A percentile compares a stretch with the other conserved stretches of the same genome.
Evolutionary conservation across 1,139 yeast species (phyloP).

Genomic region (Yamadazyma diospyri): DNA sequence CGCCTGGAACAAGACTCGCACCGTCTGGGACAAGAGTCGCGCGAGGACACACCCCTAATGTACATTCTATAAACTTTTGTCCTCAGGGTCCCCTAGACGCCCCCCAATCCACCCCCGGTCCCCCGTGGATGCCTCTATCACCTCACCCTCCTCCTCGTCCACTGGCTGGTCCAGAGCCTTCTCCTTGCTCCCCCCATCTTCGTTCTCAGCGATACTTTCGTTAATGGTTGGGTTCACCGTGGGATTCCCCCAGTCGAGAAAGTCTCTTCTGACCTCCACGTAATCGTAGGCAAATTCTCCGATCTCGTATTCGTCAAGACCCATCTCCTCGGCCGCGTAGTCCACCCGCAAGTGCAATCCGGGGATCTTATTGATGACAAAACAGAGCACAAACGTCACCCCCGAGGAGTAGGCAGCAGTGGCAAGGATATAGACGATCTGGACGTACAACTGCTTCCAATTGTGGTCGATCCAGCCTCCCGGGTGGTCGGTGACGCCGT

Average conservation of each 20-base stretch:
- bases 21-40: too few relatives aligned
- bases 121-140: too few relatives aligned
- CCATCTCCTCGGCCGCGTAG: constrained; percentile 82
- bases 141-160: constrained; percentile 6
- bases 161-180: constrained; percentile 4
- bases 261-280: constrained; percentile 94
- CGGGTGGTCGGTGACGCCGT: constrained; percentile 70
- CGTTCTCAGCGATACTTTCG: neutral
- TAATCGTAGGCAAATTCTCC: constrained; percentile 98
- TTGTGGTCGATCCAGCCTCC: constrained; percentile 95
- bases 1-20: too few relatives aligned
- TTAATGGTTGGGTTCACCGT: constrained; percentile 2
- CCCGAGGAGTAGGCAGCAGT: constrained; percentile 72
- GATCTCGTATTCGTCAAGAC: constrained; percentile 94
- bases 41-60: neutral
- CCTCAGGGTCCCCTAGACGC: too few relatives aligned
- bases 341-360: constrained; percentile 76
- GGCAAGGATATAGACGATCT: constrained; percentile 78
- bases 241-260: constrained; percentile 56
- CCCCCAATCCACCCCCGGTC: too few relatives aligned
- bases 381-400: constrained; percentile 75
- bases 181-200: constrained; percentile 2
- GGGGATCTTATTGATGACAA: constrained; percentile 73
- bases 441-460: constrained; percentile 88
- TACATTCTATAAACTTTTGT: constrained; percentile 1